phyloP scores from a whole-genome alignment of 129 eudicot species.

The Cynara cardunculus region DNA sequence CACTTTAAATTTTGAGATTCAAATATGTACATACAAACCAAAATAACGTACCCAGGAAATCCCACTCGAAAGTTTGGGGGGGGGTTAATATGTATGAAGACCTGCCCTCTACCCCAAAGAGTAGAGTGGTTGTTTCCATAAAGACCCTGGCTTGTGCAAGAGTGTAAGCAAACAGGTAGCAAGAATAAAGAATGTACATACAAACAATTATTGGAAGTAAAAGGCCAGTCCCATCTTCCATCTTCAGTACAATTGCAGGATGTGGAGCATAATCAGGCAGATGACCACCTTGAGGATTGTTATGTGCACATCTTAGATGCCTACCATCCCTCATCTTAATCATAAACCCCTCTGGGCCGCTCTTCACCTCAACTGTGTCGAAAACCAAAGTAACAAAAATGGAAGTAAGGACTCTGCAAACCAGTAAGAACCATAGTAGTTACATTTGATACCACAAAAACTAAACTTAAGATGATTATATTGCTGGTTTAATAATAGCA shows the following conservation, averaged over 20 bases:
- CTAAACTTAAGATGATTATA: not conserved
- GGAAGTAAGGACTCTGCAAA: not conserved
- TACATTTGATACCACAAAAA: not conserved
- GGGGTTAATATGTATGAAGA: too few species aligned
- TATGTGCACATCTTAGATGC: conserved; percentile 36
- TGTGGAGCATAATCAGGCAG: conserved; percentile 66
- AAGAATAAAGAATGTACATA: conserved; percentile 28
- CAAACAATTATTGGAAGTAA: conserved; percentile 88
- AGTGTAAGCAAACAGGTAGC: too few species aligned
- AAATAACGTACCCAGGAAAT: too few species aligned
- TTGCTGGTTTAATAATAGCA: not conserved
- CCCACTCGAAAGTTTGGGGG: too few species aligned
- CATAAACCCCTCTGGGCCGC: conserved; percentile 34
- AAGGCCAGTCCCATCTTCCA: conserved; percentile 95
- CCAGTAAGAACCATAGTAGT: not conserved
- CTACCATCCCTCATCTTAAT: conserved; percentile 41
- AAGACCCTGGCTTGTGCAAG: too few species aligned
- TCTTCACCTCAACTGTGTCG: conserved; percentile 28
- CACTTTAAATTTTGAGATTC: not conserved
- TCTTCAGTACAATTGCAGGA: conserved; percentile 88
- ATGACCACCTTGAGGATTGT: conserved; percentile 48
- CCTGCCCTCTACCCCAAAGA: too few species aligned
- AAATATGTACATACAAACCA: conserved; percentile 51
- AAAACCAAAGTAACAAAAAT: not conserved
- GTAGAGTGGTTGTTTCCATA: too few species aligned